Percentiles rank a stretch among this genome's conserved stretches.
Conservation (phyloP, 352 stramenopile genomes). For the Phytophthora tubulina region DNA sequence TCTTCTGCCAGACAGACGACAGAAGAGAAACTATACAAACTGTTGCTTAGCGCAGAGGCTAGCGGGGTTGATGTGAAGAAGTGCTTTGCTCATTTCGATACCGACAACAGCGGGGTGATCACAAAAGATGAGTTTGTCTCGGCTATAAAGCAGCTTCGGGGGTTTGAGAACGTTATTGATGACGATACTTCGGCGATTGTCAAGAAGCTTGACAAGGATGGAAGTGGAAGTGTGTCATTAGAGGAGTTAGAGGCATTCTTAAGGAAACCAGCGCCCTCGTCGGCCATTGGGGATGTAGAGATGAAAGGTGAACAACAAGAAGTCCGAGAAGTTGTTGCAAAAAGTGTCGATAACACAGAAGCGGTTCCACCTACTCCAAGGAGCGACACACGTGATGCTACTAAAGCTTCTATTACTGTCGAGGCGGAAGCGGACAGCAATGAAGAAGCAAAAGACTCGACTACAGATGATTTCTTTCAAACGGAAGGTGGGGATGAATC, state of each 20-base stretch:
- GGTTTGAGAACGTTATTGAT: slow-evolving; percentile 49
- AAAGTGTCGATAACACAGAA: background rate
- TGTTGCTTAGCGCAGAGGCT: slow-evolving; percentile 43
- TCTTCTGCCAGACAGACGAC: slow-evolving; percentile 14
- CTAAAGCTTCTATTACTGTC: background rate
- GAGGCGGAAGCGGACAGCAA: background rate
- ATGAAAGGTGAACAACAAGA: background rate
- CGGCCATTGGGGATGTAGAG: background rate
- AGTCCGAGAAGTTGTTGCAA: background rate
- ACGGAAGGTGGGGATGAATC: slow-evolving; percentile 24
- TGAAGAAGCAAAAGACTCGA: background rate
- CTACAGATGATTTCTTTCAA: slow-evolving; percentile 6
- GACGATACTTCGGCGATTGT: slow-evolving; percentile 53
- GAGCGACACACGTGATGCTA: background rate
- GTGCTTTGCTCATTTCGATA: slow-evolving; percentile 72
- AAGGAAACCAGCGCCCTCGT: background rate
- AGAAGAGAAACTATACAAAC: slow-evolving; percentile 35
- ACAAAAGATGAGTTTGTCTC: slow-evolving; percentile 59
- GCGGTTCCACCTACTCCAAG: slow-evolving; percentile 1
- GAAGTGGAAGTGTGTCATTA: slow-evolving; percentile 61
- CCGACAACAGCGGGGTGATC: slow-evolving; percentile 52
- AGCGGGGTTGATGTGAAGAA: slow-evolving; percentile 48
- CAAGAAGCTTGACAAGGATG: slow-evolving; percentile 61
- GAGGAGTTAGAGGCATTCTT: slow-evolving; percentile 65
- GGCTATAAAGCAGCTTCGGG: slow-evolving; percentile 55